These are phyloP conservation scores for Chaetomium olivaceum DNA, from an alignment of 2,329 filamentous ascomycete genomes.

Conservation along the genomic window DNA sequence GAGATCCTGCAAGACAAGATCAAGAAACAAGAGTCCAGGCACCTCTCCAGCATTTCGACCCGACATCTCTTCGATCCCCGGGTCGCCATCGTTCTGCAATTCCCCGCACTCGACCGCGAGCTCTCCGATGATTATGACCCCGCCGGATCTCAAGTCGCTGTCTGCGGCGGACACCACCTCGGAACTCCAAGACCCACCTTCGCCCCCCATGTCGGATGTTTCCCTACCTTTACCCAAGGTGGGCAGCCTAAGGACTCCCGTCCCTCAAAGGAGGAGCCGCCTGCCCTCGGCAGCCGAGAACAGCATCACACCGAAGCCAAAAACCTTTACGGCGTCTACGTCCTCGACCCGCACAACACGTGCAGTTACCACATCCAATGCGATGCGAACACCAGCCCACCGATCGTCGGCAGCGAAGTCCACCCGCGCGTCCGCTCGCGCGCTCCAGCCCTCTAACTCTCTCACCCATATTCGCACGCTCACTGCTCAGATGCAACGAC, in stretches of 20 bases:
- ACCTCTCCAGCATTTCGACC: conserved; percentile 62
- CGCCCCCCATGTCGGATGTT: conserved; percentile 87
- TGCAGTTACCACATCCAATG: conserved; percentile 44
- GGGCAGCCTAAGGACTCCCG: conserved; percentile 45
- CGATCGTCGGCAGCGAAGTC: conserved; percentile 20
- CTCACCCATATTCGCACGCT: conserved; percentile 90
- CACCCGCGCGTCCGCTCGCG: conserved; percentile 48
- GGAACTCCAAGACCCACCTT: conserved; percentile 79
- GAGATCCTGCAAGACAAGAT: conserved; percentile 95
- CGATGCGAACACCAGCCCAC: conserved; percentile 47
- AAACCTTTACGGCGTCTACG: conserved; percentile 41
- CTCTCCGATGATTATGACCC: conserved; percentile 86
- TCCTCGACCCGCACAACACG: conserved; percentile 41
- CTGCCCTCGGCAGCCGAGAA: conserved; percentile 54
- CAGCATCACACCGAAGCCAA: conserved; percentile 56
- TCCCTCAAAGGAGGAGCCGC: conserved; percentile 53
- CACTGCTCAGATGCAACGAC: conserved; percentile 94
- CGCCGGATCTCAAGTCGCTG: conserved; percentile 69
- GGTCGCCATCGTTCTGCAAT: conserved; percentile 71
- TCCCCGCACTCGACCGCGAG: conserved; percentile 86
- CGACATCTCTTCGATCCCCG: conserved; percentile 63
- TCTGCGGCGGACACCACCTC: conserved; percentile 59
- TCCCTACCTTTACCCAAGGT: conserved; percentile 55
- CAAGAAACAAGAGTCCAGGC: conserved; percentile 65
- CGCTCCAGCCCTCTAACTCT: conserved; percentile 63